phyloP scores from a whole-genome alignment of 352 stramenopile species.

The Phytophthora colocasiae region DNA sequence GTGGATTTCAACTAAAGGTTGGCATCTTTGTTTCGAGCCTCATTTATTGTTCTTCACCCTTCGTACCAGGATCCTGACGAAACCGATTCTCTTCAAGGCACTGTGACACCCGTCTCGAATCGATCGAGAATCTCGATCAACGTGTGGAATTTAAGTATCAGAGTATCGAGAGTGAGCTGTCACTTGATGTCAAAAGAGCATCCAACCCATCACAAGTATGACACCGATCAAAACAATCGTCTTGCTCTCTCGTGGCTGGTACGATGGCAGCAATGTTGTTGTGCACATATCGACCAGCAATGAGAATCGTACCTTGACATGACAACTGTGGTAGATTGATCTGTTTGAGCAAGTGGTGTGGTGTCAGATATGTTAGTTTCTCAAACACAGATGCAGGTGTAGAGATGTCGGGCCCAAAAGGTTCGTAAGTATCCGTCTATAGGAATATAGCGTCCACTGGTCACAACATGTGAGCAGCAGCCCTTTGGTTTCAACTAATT shows the following conservation, averaged over 20 bases:
- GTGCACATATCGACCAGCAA: slow-evolving; percentile 20
- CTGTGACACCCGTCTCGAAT: slow-evolving; percentile 4
- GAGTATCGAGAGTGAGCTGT: slow-evolving; percentile 26
- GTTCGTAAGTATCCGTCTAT: slow-evolving; percentile 12
- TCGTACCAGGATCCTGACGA: too few species aligned
- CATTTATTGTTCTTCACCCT: too few species aligned
- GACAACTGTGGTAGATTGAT: slow-evolving; percentile 9
- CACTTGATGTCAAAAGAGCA: slow-evolving; percentile 34
- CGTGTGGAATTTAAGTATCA: slow-evolving; percentile 18
- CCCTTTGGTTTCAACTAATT: slow-evolving; percentile 29
- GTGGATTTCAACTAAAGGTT: too few species aligned
- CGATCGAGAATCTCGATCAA: neutral
- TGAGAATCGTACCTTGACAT: slow-evolving; percentile 15
- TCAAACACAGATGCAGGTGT: too few species aligned
- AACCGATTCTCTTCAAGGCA: slow-evolving; percentile 15
- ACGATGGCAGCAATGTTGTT: slow-evolving; percentile 14
- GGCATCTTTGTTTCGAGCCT: too few species aligned
- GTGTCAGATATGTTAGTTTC: too few species aligned
- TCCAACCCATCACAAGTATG: slow-evolving; percentile 23
- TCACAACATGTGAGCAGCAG: slow-evolving; percentile 19
- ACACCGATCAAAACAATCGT: slow-evolving; percentile 28
- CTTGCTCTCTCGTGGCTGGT: slow-evolving; percentile 31
- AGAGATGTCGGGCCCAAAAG: too few species aligned
- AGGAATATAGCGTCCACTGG: slow-evolving; percentile 27
- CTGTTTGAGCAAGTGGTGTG: too few species aligned